Evolutionary conservation across 352 stramenopile species (phyloP).

Genomic region (Chrysophaeum taylorii): DNA sequence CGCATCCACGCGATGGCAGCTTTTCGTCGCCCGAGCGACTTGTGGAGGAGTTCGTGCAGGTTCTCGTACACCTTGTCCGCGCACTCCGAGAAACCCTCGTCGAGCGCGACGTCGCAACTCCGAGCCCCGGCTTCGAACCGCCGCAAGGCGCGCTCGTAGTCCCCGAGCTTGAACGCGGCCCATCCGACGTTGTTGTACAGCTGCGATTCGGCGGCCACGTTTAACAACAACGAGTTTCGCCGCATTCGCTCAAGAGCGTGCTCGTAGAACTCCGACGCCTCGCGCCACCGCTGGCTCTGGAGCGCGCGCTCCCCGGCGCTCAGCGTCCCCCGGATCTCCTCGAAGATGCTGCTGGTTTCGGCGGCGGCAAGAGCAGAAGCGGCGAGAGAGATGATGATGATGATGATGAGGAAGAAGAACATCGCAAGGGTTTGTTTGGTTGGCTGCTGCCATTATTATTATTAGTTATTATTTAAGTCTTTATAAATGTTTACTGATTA

Average conservation of each 20-base stretch:
- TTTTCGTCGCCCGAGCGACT: neutral
- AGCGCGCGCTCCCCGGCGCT: no score
- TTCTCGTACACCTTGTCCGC: constrained; percentile 8
- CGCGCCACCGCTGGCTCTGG: neutral
- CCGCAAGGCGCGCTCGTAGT: neutral
- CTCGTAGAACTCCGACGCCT: neutral
- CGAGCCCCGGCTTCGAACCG: neutral
- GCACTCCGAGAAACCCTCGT: neutral
- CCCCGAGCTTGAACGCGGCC: neutral
- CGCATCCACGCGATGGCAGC: neutral
- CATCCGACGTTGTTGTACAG: constrained; percentile 3
- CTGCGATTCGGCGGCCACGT: neutral
- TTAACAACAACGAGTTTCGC: neutral
- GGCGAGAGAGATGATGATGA: no score
- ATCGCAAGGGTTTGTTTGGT: no score
- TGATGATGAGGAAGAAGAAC: no score
- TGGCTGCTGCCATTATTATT: no score
- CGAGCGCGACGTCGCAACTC: neutral
- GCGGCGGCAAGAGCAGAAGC: no score
- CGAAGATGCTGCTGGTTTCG: no score
- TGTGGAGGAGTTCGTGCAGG: constrained; percentile 1
- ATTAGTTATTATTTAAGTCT: no score
- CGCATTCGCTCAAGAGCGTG: neutral
- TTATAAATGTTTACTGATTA: no score
- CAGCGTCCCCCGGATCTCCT: no score